Conservation (phyloP, 2,329 filamentous ascomycete species). For the Karstenula rhodostoma region DNA sequence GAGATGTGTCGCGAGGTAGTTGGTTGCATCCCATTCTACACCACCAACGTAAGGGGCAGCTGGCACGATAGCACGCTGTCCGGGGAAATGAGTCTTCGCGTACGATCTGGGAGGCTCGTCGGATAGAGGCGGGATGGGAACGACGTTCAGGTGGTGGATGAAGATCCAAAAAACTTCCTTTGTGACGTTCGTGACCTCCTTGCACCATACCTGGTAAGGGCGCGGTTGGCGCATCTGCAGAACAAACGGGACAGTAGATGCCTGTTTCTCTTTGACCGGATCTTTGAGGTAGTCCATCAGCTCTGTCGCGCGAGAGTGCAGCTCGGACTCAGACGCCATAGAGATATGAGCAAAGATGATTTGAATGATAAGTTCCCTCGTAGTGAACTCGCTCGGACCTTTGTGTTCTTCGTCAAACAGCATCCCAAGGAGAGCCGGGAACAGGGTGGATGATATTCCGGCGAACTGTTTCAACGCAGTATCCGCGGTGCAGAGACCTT, state of each 20-base stretch:
- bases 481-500: conserved; percentile 91
- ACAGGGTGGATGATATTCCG: conserved; percentile 79
- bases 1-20: conserved; percentile 90
- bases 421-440: conserved; percentile 86
- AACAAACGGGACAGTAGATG: conserved; percentile 83
- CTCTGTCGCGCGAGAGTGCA: conserved; percentile 73
- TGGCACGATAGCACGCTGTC: conserved; percentile 85
- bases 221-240: conserved; percentile 85
- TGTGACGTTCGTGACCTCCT: conserved; percentile 89
- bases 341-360: conserved; percentile 89
- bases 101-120: conserved; percentile 47
- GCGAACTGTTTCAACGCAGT: conserved; percentile 83
- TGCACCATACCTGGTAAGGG: conserved; percentile 93
- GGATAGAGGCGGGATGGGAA: conserved; percentile 65
- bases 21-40: conserved; percentile 98
- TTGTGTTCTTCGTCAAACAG: conserved; percentile 98
- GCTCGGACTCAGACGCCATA: conserved; percentile 62
- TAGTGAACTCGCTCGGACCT: conserved; percentile 95
- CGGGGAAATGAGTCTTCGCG: conserved; percentile 78
- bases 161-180: conserved; percentile 99
- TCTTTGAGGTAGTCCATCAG: conserved; percentile 83
- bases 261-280: conserved; percentile 73
- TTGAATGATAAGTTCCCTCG: conserved; percentile 86
- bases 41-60: conserved; percentile 96
- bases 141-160: conserved; percentile 89